phyloP scores from a whole-genome alignment of 208 protist species.

The Trypanosoma lewisi region DNA sequence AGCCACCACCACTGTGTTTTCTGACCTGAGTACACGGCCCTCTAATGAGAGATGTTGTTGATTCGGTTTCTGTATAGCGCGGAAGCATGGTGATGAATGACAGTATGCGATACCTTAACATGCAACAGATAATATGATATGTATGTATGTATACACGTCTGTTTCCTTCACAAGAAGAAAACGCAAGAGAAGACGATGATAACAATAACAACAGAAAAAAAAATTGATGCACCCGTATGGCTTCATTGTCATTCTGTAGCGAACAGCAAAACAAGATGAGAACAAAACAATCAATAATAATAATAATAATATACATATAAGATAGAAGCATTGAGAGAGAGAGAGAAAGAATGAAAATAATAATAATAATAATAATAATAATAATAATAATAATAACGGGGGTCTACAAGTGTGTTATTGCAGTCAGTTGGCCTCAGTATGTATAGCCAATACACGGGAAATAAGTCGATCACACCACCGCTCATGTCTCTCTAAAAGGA shows the following conservation, averaged over 20 bases:
- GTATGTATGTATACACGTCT: background rate
- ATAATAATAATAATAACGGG: constrained; percentile 7
- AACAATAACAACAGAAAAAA: background rate
- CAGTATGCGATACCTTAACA: background rate
- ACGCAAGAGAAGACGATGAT: constrained; percentile 4
- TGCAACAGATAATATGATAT: background rate
- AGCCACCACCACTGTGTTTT: constrained; percentile 16
- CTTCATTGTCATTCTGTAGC: too few species aligned
- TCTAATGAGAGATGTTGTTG: background rate
- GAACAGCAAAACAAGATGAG: background rate
- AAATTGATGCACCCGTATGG: too few species aligned
- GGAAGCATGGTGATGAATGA: background rate
- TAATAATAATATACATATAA: constrained; percentile 10
- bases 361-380: constrained; percentile 5
- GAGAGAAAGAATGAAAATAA: background rate
- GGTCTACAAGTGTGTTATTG: background rate
- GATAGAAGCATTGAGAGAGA: background rate
- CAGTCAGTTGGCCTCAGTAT: constrained; percentile 11
- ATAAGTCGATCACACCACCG: constrained; percentile 48
- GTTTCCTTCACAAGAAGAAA: constrained; percentile 4
- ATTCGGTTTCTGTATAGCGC: background rate
- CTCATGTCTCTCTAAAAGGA: constrained; percentile 38
- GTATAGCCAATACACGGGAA: constrained; percentile 25
- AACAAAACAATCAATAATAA: constrained; percentile 7
- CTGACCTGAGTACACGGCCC: constrained; percentile 8